Conservation (phyloP, 2,329 filamentous ascomycete genomes). For the Colletotrichum musicola region DNA sequence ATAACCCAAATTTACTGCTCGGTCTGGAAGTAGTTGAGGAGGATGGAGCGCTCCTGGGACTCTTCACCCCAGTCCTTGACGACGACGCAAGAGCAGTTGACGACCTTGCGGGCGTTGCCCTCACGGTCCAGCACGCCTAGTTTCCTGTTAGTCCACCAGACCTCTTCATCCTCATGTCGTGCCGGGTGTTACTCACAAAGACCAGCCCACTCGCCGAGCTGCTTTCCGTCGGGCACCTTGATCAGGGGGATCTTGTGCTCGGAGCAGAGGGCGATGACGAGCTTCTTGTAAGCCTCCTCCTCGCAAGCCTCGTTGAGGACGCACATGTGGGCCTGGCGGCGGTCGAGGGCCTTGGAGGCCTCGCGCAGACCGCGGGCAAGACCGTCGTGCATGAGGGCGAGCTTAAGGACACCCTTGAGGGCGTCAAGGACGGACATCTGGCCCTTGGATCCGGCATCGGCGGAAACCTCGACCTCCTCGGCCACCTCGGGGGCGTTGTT, state of each 20-base stretch:
- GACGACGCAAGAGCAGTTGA: slow-evolving; percentile 99
- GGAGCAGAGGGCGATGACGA: slow-evolving; percentile 97
- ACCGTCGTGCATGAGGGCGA: slow-evolving; percentile 99
- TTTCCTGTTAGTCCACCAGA: slow-evolving; percentile 45
- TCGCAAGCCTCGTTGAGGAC: slow-evolving; percentile 99
- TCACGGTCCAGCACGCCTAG: slow-evolving; percentile 97
- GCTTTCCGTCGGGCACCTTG: slow-evolving; percentile 99
- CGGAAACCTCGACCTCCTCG: slow-evolving; percentile 95
- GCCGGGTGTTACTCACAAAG: slow-evolving; percentile 80
- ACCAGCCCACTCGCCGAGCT: slow-evolving; percentile 99
- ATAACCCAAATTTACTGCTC: slow-evolving; percentile 68
- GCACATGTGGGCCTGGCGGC: slow-evolving; percentile 99
- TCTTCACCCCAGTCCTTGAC: slow-evolving; percentile 99
- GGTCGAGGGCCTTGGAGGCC: slow-evolving; percentile 98
- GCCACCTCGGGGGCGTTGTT: slow-evolving; percentile 85
- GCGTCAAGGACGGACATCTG: slow-evolving; percentile 99
- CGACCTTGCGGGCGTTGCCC: slow-evolving; percentile 99
- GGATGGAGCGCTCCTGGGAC: slow-evolving; percentile 97
- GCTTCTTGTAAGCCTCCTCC: slow-evolving; percentile 99
- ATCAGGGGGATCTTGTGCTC: slow-evolving; percentile 99
- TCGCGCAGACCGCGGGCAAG: slow-evolving; percentile 98
- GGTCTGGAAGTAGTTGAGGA: slow-evolving; percentile 99
- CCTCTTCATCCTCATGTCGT: not conserved
- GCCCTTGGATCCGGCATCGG: slow-evolving; percentile 87
- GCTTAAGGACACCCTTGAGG: slow-evolving; percentile 98